Percentiles rank a stretch among this genome's conserved stretches.
These are phyloP conservation scores for Niveomyces coronatus DNA, from an alignment of 2,329 filamentous ascomycete genomes.

Conservation along the genomic window DNA sequence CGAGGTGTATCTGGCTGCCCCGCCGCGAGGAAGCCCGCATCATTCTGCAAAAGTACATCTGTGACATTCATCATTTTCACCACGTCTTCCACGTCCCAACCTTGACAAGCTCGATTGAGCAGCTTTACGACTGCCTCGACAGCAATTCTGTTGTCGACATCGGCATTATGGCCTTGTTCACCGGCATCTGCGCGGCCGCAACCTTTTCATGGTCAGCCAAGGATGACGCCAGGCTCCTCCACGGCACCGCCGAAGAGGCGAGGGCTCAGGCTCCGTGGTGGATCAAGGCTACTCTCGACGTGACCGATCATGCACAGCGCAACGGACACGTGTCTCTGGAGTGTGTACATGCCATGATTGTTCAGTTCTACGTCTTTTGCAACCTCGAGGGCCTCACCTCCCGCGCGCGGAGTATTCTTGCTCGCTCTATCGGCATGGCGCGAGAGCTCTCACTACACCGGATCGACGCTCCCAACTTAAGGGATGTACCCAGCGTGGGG, in stretches of 20 bases:
- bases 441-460: conserved; percentile 29
- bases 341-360: conserved; percentile 25
- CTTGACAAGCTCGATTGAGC: conserved; percentile 18
- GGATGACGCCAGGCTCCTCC: conserved; percentile 19
- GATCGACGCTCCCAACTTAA: conserved; percentile 23
- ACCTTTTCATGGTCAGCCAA: conserved; percentile 22
- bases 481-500: conserved; percentile 14
- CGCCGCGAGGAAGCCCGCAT: conserved; percentile 21
- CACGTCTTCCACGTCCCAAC: conserved; percentile 22
- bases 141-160: conserved; percentile 16
- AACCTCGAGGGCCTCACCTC: conserved; percentile 28
- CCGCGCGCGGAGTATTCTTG: conserved; percentile 21
- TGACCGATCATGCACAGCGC: conserved; percentile 25
- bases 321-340: conserved; percentile 21
- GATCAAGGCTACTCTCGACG: conserved; percentile 24
- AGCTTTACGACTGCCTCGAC: conserved; percentile 20
- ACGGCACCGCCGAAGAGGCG: conserved; percentile 18
- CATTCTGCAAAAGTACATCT: conserved; percentile 21
- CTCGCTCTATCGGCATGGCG: conserved; percentile 19
- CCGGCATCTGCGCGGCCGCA: conserved; percentile 21
- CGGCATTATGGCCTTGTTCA: conserved; percentile 18
- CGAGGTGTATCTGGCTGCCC: conserved; percentile 25
- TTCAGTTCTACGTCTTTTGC: conserved; percentile 28
- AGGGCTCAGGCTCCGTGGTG: conserved; percentile 21
- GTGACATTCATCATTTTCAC: conserved; percentile 21